phyloP scores from a whole-genome alignment of 805 yeast genomes.

The Yarrowia keelungensis region DNA sequence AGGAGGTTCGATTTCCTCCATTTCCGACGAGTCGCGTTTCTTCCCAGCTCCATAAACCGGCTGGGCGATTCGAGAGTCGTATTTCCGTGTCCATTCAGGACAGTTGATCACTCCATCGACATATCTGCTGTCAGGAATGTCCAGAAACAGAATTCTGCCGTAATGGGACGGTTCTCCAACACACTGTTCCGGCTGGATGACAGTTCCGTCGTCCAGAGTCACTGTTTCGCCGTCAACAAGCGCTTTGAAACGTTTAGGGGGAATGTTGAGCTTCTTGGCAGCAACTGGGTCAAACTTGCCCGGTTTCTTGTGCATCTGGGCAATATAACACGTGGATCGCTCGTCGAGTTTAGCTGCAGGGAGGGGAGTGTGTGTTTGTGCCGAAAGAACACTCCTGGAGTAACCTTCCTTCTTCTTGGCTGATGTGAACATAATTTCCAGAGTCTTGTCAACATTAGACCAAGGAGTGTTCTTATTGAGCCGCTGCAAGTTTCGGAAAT shows the following conservation, averaged over 20 bases:
- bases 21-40: constrained; percentile 11
- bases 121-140: constrained; percentile 67
- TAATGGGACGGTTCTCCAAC: constrained; percentile 66
- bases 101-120: constrained; percentile 48
- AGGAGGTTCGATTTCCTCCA: not conserved
- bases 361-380: constrained; percentile 33
- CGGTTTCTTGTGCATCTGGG: constrained; percentile 68
- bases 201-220: constrained; percentile 61
- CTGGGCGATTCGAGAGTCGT: constrained; percentile 1
- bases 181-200: constrained; percentile 73
- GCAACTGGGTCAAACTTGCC: constrained; percentile 75
- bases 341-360: constrained; percentile 45
- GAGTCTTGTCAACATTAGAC: not conserved
- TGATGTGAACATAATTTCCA: not conserved
- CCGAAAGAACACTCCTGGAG: not conserved
- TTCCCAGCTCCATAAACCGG: constrained; percentile 21
- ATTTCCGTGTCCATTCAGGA: constrained; percentile 22
- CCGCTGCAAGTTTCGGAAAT: not conserved
- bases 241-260: constrained; percentile 65
- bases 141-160: constrained; percentile 69
- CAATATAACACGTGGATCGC: constrained; percentile 68
- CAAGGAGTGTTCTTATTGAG: not conserved
- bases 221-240: constrained; percentile 69
- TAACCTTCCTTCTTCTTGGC: not conserved
- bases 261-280: constrained; percentile 74